phyloP scores from a whole-genome alignment of 495 filamentous ascomycete species.

The Podospora didyma region DNA sequence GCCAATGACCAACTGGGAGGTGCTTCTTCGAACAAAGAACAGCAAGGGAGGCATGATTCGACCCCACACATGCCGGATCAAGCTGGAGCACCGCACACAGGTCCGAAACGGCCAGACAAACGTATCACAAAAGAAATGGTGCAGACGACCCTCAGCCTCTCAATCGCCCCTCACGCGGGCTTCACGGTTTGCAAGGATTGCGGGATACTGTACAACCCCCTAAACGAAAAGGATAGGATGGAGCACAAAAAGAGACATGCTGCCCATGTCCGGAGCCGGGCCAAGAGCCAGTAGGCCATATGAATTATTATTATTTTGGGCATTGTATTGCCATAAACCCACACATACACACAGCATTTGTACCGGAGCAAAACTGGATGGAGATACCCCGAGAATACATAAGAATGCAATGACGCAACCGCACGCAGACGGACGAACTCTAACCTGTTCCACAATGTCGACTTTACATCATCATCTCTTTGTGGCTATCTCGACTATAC shows the following conservation, averaged over 20 bases:
- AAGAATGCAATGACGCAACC: no score
- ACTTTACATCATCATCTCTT: no score
- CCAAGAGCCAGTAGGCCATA: neutral
- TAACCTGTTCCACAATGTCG: no score
- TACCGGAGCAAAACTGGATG: no score
- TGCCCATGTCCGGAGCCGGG: constrained; percentile 15
- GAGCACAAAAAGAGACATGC: constrained; percentile 39
- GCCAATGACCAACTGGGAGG: no score
- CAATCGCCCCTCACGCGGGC: constrained; percentile 27
- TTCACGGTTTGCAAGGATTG: constrained; percentile 45
- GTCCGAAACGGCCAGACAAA: constrained; percentile 10
- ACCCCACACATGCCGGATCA: neutral
- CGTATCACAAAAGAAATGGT: constrained; percentile 26
- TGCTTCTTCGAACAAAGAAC: no score
- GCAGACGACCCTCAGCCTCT: constrained; percentile 42
- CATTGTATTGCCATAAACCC: neutral
- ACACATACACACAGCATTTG: neutral
- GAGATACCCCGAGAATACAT: no score
- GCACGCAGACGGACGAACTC: no score
- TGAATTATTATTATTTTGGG: neutral
- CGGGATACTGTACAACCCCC: constrained; percentile 43
- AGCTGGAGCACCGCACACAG: neutral
- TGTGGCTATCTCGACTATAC: no score
- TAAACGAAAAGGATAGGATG: constrained; percentile 42
- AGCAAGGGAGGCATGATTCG: no score